phyloP scores from a whole-genome alignment of 1,139 yeast species.

The Hanseniaspora uvarum region DNA sequence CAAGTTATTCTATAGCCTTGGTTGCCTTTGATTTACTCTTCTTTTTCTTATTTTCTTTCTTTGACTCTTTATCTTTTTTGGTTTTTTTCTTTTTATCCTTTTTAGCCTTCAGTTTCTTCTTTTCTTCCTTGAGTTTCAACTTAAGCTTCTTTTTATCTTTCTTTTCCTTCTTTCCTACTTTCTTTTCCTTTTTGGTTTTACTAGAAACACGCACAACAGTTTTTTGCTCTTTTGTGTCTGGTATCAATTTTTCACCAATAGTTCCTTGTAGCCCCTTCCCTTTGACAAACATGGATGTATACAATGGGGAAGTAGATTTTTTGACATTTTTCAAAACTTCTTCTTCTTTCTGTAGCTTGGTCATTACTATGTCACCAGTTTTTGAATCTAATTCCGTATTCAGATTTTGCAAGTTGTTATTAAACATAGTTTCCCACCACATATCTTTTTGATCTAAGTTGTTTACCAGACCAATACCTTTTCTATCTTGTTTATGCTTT shows the following conservation, averaged over 20 bases:
- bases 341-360: slow-evolving; percentile 36
- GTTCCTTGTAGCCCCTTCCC: slow-evolving; percentile 84
- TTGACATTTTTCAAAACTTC: slow-evolving; percentile 40
- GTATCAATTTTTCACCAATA: slow-evolving; percentile 34
- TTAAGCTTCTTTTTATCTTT: slow-evolving; percentile 25
- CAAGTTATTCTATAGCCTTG: slow-evolving; percentile 3
- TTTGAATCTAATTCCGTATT: slow-evolving; percentile 42
- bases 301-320: slow-evolving; percentile 49
- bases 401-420: slow-evolving; percentile 74
- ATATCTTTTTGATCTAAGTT: slow-evolving; percentile 52
- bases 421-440: slow-evolving; percentile 96
- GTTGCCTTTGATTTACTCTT: slow-evolving; percentile 19
- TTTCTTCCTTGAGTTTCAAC: slow-evolving; percentile 24
- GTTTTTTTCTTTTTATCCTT: slow-evolving; percentile 21
- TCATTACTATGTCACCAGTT: slow-evolving; percentile 17
- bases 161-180: slow-evolving; percentile 25
- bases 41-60: slow-evolving; percentile 22
- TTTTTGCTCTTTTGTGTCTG: slow-evolving; percentile 24
- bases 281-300: slow-evolving; percentile 61
- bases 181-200: slow-evolving; percentile 24
- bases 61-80: slow-evolving; percentile 23
- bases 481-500: slow-evolving; percentile 78
- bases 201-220: slow-evolving; percentile 17
- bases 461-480: slow-evolving; percentile 50
- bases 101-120: slow-evolving; percentile 23